phyloP scores from a whole-genome alignment of 2,329 filamentous ascomycete genomes.

The Metarhizium album region DNA sequence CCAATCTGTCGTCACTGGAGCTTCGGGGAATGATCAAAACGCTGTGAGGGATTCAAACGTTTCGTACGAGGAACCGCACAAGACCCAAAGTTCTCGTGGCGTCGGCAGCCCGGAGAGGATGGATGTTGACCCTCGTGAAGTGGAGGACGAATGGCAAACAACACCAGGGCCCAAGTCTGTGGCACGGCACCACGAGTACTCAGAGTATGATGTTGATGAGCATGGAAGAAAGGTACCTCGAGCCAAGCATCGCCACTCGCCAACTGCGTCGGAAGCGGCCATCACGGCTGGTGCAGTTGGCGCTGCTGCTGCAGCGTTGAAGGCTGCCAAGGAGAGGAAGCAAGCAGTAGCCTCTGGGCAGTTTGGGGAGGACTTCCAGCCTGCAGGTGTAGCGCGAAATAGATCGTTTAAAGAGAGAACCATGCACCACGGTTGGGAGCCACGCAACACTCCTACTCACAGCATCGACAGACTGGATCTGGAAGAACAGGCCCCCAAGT shows the following conservation, averaged over 20 bases:
- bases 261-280: conserved; percentile 45
- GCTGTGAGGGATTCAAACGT: conserved; percentile 27
- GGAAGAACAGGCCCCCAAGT: conserved; percentile 36
- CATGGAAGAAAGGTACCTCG: conserved; percentile 44
- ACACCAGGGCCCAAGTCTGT: conserved; percentile 29
- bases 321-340: conserved; percentile 37
- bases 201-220: conserved; percentile 48
- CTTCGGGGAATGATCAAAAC: conserved; percentile 39
- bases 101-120: conserved; percentile 30
- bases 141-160: conserved; percentile 27
- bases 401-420: conserved; percentile 58
- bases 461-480: conserved; percentile 48
- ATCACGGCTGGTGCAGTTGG: conserved; percentile 47
- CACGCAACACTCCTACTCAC: conserved; percentile 45
- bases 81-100: conserved; percentile 22
- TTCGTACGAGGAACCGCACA: conserved; percentile 22
- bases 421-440: conserved; percentile 39
- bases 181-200: conserved; percentile 34
- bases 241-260: conserved; percentile 35
- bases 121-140: conserved; percentile 27
- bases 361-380: conserved; percentile 28
- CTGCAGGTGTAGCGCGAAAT: conserved; percentile 45
- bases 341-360: conserved; percentile 24
- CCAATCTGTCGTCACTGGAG: conserved; percentile 56
- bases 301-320: conserved; percentile 40